Evolutionary conservation across 208 protist genomes (phyloP).

Genomic region (Leishmania lainsoni): DNA sequence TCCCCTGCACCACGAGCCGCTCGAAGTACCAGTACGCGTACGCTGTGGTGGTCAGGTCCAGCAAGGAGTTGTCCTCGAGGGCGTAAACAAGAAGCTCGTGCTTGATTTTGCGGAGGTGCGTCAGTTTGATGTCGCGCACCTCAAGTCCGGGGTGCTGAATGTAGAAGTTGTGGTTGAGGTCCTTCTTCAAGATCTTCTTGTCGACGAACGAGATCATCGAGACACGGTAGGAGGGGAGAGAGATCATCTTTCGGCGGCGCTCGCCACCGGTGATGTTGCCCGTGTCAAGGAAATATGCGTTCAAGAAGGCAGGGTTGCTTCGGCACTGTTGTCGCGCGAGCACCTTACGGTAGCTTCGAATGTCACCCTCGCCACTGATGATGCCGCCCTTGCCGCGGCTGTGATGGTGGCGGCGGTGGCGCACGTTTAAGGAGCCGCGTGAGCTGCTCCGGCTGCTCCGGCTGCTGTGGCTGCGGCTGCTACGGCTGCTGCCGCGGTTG

Average conservation of each 20-base stretch:
- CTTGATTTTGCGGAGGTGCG: conserved; percentile 76
- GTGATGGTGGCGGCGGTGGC: conserved; percentile 25
- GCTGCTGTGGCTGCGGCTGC: conserved; percentile 16
- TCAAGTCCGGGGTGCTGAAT: conserved; percentile 85
- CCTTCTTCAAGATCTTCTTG: conserved; percentile 85
- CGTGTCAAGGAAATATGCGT: conserved; percentile 83
- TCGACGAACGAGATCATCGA: conserved; percentile 87
- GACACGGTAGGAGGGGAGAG: conserved; percentile 72
- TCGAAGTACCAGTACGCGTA: conserved; percentile 92
- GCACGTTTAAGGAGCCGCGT: conserved; percentile 21
- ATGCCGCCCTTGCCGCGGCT: conserved; percentile 31
- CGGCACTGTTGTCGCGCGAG: conserved; percentile 49
- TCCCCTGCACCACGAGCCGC: conserved; percentile 72
- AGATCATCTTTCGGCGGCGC: conserved; percentile 79
- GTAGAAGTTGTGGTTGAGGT: conserved; percentile 87
- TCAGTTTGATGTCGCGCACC: conserved; percentile 83
- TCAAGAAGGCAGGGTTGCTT: conserved; percentile 67
- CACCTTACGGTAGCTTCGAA: conserved; percentile 77
- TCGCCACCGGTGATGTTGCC: conserved; percentile 87
- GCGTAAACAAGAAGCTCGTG: conserved; percentile 74
- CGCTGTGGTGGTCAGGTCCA: conserved; percentile 75
- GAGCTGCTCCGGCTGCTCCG: conserved; percentile 23
- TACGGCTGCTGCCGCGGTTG: conserved; percentile 15
- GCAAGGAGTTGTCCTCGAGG: conserved; percentile 62
- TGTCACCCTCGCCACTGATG: conserved; percentile 41